Conservation (phyloP, 495 filamentous ascomycete species). For the Neurospora africana region DNA sequence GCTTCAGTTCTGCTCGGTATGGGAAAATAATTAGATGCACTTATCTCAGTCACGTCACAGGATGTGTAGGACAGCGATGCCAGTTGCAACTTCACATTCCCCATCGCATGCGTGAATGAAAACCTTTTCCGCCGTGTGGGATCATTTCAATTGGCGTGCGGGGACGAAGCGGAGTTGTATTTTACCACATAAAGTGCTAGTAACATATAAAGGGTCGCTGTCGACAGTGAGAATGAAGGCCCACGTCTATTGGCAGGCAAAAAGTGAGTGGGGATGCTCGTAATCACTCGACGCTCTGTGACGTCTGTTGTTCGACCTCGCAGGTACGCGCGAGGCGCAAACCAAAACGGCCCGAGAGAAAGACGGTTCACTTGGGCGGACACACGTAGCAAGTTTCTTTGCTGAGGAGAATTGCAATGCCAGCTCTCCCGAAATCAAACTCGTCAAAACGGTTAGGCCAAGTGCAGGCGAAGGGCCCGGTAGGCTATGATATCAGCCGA, state of each 20-base stretch:
- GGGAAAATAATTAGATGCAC: background rate
- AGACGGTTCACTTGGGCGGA: background rate
- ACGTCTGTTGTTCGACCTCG: slow-evolving; percentile 12
- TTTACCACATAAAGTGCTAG: background rate
- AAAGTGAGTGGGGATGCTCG: slow-evolving; percentile 3
- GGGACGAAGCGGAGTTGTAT: background rate
- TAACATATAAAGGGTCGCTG: slow-evolving; percentile 1
- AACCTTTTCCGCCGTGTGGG: background rate
- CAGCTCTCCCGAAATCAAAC: background rate
- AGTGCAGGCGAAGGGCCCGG: background rate
- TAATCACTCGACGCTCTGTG: slow-evolving; percentile 8
- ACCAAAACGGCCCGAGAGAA: background rate
- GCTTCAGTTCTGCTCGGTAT: background rate
- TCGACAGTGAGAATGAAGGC: slow-evolving; percentile 6
- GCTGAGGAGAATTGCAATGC: slow-evolving; percentile 1
- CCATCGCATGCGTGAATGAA: background rate
- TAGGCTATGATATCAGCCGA: background rate
- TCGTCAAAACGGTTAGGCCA: background rate
- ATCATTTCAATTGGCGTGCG: background rate
- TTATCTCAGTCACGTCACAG: background rate
- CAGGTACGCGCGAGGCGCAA: background rate
- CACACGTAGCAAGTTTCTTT: slow-evolving; percentile 1
- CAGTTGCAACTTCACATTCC: background rate
- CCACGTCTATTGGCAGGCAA: slow-evolving; percentile 6
- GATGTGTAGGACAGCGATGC: background rate